A percentile compares a stretch with the other conserved stretches of the same genome.
These are phyloP conservation scores for Apiotrichum laibachii DNA, from an alignment of 1,284 basidiomycete species.

Conservation along the genomic window DNA sequence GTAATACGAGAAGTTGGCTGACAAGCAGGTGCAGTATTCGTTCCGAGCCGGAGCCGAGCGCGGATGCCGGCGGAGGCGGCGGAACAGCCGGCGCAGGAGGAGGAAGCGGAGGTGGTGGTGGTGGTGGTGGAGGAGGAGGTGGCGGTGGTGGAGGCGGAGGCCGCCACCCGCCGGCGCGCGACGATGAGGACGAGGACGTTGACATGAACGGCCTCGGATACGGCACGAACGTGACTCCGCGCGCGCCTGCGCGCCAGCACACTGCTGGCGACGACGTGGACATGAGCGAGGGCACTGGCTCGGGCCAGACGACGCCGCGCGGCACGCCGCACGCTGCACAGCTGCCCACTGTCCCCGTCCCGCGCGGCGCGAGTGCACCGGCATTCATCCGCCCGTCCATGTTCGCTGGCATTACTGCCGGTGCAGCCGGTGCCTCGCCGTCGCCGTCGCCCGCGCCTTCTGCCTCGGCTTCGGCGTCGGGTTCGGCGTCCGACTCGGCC, in stretches of 20 bases:
- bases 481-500: background rate
- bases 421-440: background rate
- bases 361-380: background rate
- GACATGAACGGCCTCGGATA: constrained; percentile 12
- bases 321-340: background rate
- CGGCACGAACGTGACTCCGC: constrained; percentile 9
- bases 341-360: background rate
- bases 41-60: constrained; percentile 30
- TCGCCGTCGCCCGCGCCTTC: background rate
- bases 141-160: constrained; percentile 19
- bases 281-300: background rate
- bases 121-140: constrained; percentile 16
- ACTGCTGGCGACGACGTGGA: background rate
- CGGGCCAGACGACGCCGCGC: background rate
- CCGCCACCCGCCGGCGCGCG: constrained; percentile 7
- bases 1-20: no score
- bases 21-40: constrained; percentile 32
- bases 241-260: background rate
- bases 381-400: no score
- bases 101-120: constrained; percentile 11
- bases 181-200: constrained; percentile 19
- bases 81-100: constrained; percentile 7
- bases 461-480: no score
- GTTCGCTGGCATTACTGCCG: no score
- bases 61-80: constrained; percentile 5